Percentiles rank a stretch among this genome's conserved stretches.
Conservation (phyloP, 1,139 yeast species). For the Blastobotrys illinoisensis region DNA sequence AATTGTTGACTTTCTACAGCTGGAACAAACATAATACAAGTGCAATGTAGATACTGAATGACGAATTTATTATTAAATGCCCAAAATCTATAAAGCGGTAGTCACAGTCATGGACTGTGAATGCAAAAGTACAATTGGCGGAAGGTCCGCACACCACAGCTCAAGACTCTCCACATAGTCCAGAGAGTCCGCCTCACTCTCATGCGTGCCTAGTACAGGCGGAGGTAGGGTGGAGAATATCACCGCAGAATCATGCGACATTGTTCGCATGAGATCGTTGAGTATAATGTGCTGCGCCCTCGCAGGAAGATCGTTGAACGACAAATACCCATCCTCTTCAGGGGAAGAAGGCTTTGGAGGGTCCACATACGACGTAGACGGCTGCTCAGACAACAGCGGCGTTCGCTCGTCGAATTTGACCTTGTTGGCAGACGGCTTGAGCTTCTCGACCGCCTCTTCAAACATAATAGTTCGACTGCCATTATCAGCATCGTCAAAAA, state of each 20-base stretch:
- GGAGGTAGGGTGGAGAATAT: conserved; percentile 87
- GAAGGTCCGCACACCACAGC: conserved; percentile 73
- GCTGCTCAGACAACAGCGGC: conserved; percentile 7
- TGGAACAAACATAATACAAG: no score
- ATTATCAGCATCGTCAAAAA: conserved; percentile 66
- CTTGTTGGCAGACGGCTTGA: not conserved
- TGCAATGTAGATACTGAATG: no score
- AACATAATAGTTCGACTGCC: conserved; percentile 54
- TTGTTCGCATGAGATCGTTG: conserved; percentile 72
- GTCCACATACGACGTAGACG: not conserved
- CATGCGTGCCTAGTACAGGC: conserved; percentile 77
- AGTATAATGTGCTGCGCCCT: conserved; percentile 84
- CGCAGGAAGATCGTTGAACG: conserved; percentile 84
- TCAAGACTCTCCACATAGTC: conserved; percentile 74
- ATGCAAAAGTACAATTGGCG: conserved; percentile 75
- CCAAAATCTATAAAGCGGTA: conserved; percentile 53
- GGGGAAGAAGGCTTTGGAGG: not conserved
- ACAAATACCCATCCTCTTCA: conserved; percentile 26
- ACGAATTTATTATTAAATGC: conserved; percentile 8
- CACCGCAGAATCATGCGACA: conserved; percentile 57
- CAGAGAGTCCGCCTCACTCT: conserved; percentile 57
- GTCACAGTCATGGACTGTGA: conserved; percentile 95
- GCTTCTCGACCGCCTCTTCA: conserved; percentile 22
- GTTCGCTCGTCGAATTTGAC: conserved; percentile 12
- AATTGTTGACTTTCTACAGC: no score